phyloP scores from a whole-genome alignment of 805 yeast species.

The Hanseniaspora hatyaiensis region DNA sequence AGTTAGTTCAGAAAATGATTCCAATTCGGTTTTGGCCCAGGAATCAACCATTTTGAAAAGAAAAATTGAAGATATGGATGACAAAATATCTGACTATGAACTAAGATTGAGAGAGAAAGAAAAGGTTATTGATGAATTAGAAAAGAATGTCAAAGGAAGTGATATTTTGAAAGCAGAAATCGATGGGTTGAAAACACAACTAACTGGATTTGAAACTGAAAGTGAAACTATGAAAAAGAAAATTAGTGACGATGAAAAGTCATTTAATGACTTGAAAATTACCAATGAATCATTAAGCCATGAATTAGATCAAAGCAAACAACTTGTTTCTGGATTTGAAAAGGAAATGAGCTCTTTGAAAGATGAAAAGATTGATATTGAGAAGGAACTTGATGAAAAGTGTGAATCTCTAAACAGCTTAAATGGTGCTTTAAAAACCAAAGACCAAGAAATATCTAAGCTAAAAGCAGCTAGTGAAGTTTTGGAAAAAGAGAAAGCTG shows the following conservation, averaged over 20 bases:
- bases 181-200: not conserved
- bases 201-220: constrained; percentile 16
- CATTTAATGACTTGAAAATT: constrained; percentile 38
- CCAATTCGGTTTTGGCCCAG: constrained; percentile 7
- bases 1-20: not conserved
- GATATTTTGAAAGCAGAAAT: not conserved
- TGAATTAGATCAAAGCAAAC: no score
- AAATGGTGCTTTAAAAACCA: not conserved
- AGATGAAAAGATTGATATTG: constrained; percentile 2
- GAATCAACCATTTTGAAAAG: constrained; percentile 20
- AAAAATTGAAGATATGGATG: constrained; percentile 24
- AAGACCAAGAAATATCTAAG: constrained; percentile 18
- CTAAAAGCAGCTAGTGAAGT: constrained; percentile 17
- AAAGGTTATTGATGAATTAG: not conserved
- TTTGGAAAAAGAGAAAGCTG: constrained; percentile 17
- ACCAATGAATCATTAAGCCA: no score
- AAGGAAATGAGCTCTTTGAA: not conserved
- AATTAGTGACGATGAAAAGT: constrained; percentile 24
- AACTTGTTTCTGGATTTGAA: not conserved
- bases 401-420: no score
- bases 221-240: constrained; percentile 30
- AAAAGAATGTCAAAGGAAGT: not conserved
- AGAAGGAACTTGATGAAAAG: not conserved
- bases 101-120: constrained; percentile 6
- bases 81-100: constrained; percentile 16